phyloP scores from a whole-genome alignment of 2,329 filamentous ascomycete species.

The Fusarium keratoplasticum region DNA sequence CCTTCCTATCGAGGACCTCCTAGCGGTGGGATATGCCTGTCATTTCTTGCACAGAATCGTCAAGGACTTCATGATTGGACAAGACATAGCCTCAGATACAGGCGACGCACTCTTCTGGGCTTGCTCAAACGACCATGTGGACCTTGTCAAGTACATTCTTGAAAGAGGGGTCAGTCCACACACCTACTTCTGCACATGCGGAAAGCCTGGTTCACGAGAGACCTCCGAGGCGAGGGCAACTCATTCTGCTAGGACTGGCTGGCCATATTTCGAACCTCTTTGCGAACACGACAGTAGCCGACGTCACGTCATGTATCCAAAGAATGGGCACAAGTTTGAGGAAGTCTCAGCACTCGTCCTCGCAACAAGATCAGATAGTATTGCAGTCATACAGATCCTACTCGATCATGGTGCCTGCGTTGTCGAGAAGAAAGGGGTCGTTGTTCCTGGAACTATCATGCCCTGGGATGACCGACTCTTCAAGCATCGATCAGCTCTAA shows the following conservation, averaged over 20 bases:
- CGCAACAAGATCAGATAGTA: not conserved
- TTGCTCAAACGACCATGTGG: not conserved
- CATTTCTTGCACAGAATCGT: not conserved
- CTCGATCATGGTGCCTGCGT: not conserved
- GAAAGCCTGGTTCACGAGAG: not conserved
- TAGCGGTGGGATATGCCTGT: not conserved
- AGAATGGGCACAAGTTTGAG: not conserved
- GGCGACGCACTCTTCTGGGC: conserved; percentile 1
- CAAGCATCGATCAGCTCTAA: conserved; percentile 1
- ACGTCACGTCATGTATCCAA: not conserved
- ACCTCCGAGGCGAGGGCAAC: not conserved
- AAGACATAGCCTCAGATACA: not conserved
- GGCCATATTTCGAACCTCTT: not conserved
- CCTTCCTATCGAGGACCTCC: not conserved
- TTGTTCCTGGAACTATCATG: not conserved
- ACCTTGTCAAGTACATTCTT: not conserved
- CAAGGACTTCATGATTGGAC: not conserved
- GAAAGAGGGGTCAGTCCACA: not conserved
- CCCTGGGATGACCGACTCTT: not conserved
- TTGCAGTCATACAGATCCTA: not conserved
- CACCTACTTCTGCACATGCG: not conserved
- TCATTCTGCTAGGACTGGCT: not conserved
- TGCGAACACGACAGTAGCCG: not conserved
- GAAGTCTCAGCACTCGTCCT: not conserved
- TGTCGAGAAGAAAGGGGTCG: not conserved